phyloP scores from a whole-genome alignment of 202 grass and related monocot species.

The Musa balbisiana region DNA sequence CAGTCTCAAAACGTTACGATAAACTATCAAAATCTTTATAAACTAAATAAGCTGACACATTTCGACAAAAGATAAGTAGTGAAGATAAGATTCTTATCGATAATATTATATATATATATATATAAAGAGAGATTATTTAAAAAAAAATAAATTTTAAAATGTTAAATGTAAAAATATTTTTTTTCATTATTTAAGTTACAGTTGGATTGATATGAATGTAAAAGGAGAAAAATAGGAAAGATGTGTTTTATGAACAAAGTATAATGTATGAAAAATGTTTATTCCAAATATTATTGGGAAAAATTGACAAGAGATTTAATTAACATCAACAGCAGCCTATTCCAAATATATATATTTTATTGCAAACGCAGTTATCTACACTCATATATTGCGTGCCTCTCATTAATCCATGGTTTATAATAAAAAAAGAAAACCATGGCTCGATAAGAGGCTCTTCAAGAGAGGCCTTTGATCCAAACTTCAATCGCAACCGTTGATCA shows the following conservation, averaged over 20 bases:
- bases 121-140: neutral
- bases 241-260: neutral
- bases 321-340: too few species aligned
- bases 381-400: neutral
- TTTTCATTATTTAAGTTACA: too few species aligned
- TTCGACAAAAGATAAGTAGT: too few species aligned
- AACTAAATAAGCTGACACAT: too few species aligned
- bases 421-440: neutral
- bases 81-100: too few species aligned
- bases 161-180: too few species aligned
- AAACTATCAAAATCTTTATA: too few species aligned
- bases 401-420: neutral
- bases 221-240: too few species aligned
- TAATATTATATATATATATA: neutral
- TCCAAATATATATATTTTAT: too few species aligned
- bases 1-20: too few species aligned
- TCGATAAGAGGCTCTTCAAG: neutral
- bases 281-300: neutral
- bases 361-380: neutral
- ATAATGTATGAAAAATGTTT: neutral
- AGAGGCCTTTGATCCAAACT: neutral
- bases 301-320: too few species aligned
- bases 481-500: neutral
- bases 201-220: too few species aligned
- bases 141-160: accelerated